Evolutionary conservation across 2,329 filamentous ascomycete genomes (phyloP).

Genomic region (Triangularia setosa): DNA sequence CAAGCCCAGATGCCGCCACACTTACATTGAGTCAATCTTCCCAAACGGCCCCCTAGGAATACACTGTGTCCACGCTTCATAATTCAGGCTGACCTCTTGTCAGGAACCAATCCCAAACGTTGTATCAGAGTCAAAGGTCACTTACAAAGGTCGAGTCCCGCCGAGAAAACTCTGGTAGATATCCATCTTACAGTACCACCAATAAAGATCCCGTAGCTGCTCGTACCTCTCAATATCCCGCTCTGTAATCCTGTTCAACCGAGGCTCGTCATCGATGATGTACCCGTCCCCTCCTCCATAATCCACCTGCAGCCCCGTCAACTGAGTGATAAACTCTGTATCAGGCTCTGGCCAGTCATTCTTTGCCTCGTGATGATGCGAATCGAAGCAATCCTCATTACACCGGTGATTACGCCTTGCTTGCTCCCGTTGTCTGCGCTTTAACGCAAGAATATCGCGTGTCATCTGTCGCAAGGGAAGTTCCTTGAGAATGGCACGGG

Average conservation of each 20-base stretch:
- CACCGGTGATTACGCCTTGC: constrained; percentile 29
- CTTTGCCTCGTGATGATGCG: constrained; percentile 17
- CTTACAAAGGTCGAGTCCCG: constrained; percentile 80
- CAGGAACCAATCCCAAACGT: constrained; percentile 16
- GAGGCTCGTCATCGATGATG: constrained; percentile 17
- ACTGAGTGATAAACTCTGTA: constrained; percentile 37
- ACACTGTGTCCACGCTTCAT: constrained; percentile 77
- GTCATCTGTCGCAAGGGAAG: constrained; percentile 75
- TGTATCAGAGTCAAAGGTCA: constrained; percentile 19
- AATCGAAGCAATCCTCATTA: constrained; percentile 17
- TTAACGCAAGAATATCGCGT: constrained; percentile 63
- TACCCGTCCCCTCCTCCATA: constrained; percentile 37
- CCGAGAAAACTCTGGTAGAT: constrained; percentile 86
- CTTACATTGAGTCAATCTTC: constrained; percentile 67
- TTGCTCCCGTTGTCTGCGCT: constrained; percentile 41
- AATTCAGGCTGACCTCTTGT: constrained; percentile 62
- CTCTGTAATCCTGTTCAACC: constrained; percentile 36
- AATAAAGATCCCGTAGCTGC: constrained; percentile 79
- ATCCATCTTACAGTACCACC: constrained; percentile 96
- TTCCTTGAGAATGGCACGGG: constrained; percentile 75
- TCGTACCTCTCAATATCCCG: constrained; percentile 76
- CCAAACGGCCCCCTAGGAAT: constrained; percentile 80
- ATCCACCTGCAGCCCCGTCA: constrained; percentile 39
- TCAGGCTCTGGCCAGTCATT: constrained; percentile 31
- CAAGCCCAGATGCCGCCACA: constrained; percentile 9